Base-by-base conservation (phyloP, 2,329 filamentous ascomycete genomes). In the Aschersonia sp. region DNA sequence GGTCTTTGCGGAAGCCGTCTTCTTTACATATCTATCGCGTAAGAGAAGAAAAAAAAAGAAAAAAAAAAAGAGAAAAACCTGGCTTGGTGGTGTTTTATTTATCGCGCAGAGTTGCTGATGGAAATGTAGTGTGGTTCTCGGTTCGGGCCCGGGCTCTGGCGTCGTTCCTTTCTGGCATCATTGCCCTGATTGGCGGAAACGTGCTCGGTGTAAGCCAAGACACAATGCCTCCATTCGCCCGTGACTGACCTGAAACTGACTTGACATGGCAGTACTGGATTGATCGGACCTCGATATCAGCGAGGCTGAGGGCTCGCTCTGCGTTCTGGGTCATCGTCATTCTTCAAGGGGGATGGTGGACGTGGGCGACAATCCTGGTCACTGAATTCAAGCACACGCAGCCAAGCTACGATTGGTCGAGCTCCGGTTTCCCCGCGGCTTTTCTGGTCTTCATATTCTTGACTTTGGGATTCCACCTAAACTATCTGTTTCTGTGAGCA, bases 361-460 rank as follows among this genome's bases (percentile, higher is more conserved):
- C 77, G 4, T 87, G 83, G 83, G 76, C 74, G 0, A 83, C 81
- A 0, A 63, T 87, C 2, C 61, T 83, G 2, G 79, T 79, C 0
- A 79, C 80, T 0, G 66, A 74, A 32, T 87, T 78, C 59, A 68
- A 68, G 12, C 60, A 64, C 9, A 74, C 72, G 0, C 64, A 68
- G 14, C 81, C 82, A 0, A 74, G 70, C 0, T 82, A 77, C 53
- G 84, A 87, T 59, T 87, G 83, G 84, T 55, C 58, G 0, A 72
- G 72, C 51, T 51, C 65, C 0, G 81, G 79, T 0, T 87, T 87
- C 47, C 82, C 81, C 0, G 68, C 70, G 40, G 79, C 72, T 0
- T 87, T 87, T 54, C 76, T 72, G 0, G 67, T 85, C 14, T 87
- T 83, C 59, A 56, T 87, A 5, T 76, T 87, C 54, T 71, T 84